These are phyloP conservation scores for Backusella circina DNA, from an alignment of 192 early-diverging fungal species.

Conservation along the genomic window DNA sequence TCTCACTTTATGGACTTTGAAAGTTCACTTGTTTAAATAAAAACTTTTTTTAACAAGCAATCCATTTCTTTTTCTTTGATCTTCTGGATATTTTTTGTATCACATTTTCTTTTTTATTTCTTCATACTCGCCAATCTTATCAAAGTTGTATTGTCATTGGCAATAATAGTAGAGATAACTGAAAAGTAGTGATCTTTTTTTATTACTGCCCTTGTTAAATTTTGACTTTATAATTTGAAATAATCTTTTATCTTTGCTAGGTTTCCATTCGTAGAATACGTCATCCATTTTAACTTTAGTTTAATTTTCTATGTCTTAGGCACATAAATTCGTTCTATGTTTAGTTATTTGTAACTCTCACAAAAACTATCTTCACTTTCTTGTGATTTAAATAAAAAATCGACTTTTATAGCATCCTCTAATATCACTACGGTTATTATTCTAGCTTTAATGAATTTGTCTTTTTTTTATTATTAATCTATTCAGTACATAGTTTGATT, in stretches of 20 bases:
- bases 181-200: no score
- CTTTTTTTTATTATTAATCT: no score
- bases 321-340: not conserved
- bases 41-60: not conserved
- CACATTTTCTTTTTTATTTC: not conserved
- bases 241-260: no score
- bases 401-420: not conserved
- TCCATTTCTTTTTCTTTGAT: not conserved
- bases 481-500: no score
- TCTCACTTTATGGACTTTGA: not conserved
- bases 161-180: no score
- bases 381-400: not conserved
- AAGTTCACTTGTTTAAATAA: slow-evolving; percentile 2
- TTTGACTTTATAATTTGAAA: no score
- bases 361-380: not conserved
- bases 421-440: not conserved
- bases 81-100: not conserved
- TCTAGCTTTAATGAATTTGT: not conserved
- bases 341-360: no score
- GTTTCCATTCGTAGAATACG: no score
- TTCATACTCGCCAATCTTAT: not conserved
- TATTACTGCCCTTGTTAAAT: no score
- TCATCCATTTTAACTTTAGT: no score
- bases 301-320: no score
- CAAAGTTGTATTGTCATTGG: no score